A percentile compares a stretch with the other conserved stretches of the same genome.
These are phyloP conservation scores for Nidularia pulvinata DNA, from an alignment of 768 basidiomycete genomes.

Conservation along the genomic window DNA sequence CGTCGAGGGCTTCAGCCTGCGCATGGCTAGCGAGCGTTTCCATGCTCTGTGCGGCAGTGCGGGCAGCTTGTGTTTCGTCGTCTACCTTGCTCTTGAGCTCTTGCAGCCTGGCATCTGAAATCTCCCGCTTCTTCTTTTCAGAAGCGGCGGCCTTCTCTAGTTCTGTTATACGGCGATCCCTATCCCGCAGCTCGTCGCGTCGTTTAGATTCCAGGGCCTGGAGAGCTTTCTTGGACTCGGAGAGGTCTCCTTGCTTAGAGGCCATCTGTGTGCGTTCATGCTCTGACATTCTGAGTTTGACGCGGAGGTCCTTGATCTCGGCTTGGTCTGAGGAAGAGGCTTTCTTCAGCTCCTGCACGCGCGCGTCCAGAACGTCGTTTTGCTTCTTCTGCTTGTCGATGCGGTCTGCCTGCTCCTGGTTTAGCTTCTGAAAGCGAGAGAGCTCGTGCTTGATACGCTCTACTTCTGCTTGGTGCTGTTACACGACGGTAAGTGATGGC, in stretches of 20 bases:
- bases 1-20: slow-evolving; percentile 30
- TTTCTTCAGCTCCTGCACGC: slow-evolving; percentile 63
- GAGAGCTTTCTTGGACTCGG: slow-evolving; percentile 49
- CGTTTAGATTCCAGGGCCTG: slow-evolving; percentile 47
- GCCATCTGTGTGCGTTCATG: slow-evolving; percentile 53
- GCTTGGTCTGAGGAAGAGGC: slow-evolving; percentile 43
- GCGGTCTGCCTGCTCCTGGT: slow-evolving; percentile 49
- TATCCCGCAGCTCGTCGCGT: slow-evolving; percentile 53
- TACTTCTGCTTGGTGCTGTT: slow-evolving; percentile 60
- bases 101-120: slow-evolving; percentile 38
- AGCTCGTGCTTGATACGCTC: slow-evolving; percentile 62
- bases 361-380: slow-evolving; percentile 51
- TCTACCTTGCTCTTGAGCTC: slow-evolving; percentile 41
- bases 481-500: not conserved
- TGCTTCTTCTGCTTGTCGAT: slow-evolving; percentile 67
- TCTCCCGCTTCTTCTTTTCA: slow-evolving; percentile 53
- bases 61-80: slow-evolving; percentile 33
- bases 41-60: slow-evolving; percentile 24
- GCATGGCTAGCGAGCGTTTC: slow-evolving; percentile 33
- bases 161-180: slow-evolving; percentile 53
- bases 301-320: slow-evolving; percentile 62
- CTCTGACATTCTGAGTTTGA: slow-evolving; percentile 57
- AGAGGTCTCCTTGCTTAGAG: slow-evolving; percentile 49
- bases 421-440: slow-evolving; percentile 40
- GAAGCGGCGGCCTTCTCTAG: slow-evolving; percentile 47